A percentile compares a stretch with the other conserved stretches of the same genome.
These are phyloP conservation scores for Iberis pinnata DNA, from an alignment of 345 rosid species.

Conservation along the genomic window DNA sequence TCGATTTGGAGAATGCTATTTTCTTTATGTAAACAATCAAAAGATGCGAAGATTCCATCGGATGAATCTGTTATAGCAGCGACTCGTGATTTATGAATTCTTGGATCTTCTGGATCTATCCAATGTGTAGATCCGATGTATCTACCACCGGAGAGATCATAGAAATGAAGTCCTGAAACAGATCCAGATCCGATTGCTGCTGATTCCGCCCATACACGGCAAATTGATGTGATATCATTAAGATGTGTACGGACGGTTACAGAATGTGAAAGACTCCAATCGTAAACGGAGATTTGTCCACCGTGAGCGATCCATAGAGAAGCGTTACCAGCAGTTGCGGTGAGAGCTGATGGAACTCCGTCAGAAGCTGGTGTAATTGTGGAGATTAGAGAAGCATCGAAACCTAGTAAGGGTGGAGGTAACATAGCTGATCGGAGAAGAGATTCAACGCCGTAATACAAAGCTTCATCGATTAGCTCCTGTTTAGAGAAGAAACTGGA, in stretches of 20 bases:
- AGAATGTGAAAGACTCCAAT: slow-evolving; percentile 55
- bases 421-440: slow-evolving; percentile 52
- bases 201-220: slow-evolving; percentile 53
- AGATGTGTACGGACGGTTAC: slow-evolving; percentile 76
- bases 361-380: slow-evolving; percentile 65
- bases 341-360: slow-evolving; percentile 56
- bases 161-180: slow-evolving; percentile 74
- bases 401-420: slow-evolving; percentile 58
- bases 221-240: slow-evolving; percentile 53
- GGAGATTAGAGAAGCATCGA: slow-evolving; percentile 62
- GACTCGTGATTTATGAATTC: slow-evolving; percentile 69
- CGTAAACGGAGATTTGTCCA: slow-evolving; percentile 78
- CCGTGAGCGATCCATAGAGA: slow-evolving; percentile 89
- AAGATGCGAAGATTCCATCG: slow-evolving; percentile 53
- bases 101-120: slow-evolving; percentile 75
- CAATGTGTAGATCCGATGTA: slow-evolving; percentile 66
- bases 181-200: slow-evolving; percentile 65
- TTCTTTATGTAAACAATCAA: slow-evolving; percentile 74
- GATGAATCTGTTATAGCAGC: slow-evolving; percentile 54
- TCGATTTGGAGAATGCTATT: slow-evolving; percentile 62
- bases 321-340: slow-evolving; percentile 54
- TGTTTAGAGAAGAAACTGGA: slow-evolving; percentile 59
- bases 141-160: slow-evolving; percentile 50
- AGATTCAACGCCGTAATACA: slow-evolving; percentile 76
- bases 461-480: slow-evolving; percentile 83